phyloP scores from a whole-genome alignment of 345 rosid species.

The Mercurialis annua region DNA sequence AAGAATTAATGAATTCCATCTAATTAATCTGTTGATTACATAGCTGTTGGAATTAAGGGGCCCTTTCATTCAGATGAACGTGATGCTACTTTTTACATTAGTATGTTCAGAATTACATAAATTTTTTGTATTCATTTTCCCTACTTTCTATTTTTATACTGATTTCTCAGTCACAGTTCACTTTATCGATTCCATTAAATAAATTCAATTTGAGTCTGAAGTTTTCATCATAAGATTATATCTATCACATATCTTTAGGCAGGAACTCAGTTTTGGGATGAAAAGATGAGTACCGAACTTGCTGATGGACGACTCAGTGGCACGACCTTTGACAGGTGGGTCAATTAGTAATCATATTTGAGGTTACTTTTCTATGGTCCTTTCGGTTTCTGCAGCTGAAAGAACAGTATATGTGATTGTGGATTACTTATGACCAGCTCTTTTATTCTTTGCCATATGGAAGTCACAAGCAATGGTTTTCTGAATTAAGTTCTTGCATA shows the following conservation, averaged over 20 bases:
- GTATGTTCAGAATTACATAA: no score
- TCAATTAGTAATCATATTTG: background rate
- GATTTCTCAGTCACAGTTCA: no score
- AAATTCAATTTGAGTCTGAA: no score
- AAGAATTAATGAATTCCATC: background rate
- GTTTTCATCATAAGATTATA: background rate
- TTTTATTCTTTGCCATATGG: background rate
- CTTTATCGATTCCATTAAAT: no score
- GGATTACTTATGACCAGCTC: background rate
- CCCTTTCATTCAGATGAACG: background rate
- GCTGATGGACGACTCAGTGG: constrained; percentile 78
- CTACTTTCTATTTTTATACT: no score
- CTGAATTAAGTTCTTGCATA: no score
- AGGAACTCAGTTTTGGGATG: constrained; percentile 99
- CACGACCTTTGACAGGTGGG: constrained; percentile 75
- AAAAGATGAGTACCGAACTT: constrained; percentile 74
- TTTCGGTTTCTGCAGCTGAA: background rate
- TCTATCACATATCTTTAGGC: constrained; percentile 44
- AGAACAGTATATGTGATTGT: background rate
- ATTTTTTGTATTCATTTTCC: no score
- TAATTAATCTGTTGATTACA: background rate
- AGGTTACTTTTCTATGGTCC: background rate
- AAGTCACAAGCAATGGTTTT: background rate
- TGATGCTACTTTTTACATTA: background rate
- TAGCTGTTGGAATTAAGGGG: background rate